Evolutionary conservation across 2,329 filamentous ascomycete species (phyloP).

Genomic region (Aspergillus proliferans): DNA sequence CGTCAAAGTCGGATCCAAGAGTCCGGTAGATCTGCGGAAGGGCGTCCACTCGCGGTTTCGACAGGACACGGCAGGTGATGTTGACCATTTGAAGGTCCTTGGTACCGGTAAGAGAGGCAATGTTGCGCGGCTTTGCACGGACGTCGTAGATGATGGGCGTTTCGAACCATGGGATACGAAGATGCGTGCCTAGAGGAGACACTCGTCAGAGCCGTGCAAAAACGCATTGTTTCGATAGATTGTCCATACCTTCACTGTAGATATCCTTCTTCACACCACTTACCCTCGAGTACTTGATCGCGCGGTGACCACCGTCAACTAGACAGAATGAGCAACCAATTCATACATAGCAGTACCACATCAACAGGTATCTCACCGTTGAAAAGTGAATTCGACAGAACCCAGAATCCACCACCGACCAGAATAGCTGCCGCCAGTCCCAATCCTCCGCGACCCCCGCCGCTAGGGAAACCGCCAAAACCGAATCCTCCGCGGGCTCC

Average conservation of each 20-base stretch:
- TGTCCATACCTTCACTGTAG: constrained; percentile 72
- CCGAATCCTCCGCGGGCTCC: constrained; percentile 44
- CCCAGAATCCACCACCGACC: constrained; percentile 42
- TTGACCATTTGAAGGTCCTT: constrained; percentile 99
- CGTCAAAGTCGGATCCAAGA: constrained; percentile 90
- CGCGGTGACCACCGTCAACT: constrained; percentile 97
- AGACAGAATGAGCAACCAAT: constrained; percentile 1
- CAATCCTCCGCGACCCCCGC: constrained; percentile 48
- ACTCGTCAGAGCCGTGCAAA: neutral
- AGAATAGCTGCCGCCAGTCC: constrained; percentile 51
- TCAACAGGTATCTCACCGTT: constrained; percentile 48
- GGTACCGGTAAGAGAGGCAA: constrained; percentile 93
- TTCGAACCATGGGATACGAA: constrained; percentile 94
- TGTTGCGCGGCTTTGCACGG: constrained; percentile 92
- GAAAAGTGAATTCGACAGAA: constrained; percentile 55
- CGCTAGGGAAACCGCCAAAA: constrained; percentile 44
- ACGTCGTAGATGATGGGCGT: constrained; percentile 96
- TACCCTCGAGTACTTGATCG: constrained; percentile 94
- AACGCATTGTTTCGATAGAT: constrained; percentile 1
- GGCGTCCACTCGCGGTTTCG: constrained; percentile 76
- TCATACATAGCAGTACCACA: neutral
- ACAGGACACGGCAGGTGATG: constrained; percentile 98
- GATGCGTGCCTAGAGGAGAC: constrained; percentile 66
- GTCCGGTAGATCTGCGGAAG: constrained; percentile 97
- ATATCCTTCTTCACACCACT: constrained; percentile 95